Evolutionary conservation across 345 rosid genomes (phyloP).

Genomic region (Theobroma cacao): DNA sequence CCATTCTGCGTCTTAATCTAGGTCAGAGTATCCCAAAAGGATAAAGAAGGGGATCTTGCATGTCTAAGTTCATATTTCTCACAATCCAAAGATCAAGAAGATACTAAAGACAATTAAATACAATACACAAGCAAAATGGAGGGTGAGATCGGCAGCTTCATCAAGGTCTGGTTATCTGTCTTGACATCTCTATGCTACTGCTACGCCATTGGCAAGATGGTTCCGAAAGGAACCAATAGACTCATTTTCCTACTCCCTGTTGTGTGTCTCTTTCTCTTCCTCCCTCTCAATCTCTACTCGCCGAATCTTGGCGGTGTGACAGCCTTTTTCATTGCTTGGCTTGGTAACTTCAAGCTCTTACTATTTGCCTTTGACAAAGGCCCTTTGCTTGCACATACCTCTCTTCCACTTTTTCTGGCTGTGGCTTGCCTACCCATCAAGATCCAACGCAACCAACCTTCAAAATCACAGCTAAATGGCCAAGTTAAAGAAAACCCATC

Average conservation of each 20-base stretch:
- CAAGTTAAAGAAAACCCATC: background rate
- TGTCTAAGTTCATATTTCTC: too few relatives aligned
- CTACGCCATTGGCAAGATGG: constrained; percentile 18
- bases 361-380: constrained; percentile 50
- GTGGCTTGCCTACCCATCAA: constrained; percentile 64
- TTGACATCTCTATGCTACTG: constrained; percentile 31
- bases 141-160: constrained; percentile 32
- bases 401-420: constrained; percentile 42
- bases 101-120: background rate
- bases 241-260: constrained; percentile 34
- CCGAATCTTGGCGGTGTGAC: constrained; percentile 34
- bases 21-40: too few relatives aligned
- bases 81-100: background rate
- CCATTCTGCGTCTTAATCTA: too few relatives aligned
- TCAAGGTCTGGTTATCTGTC: constrained; percentile 34
- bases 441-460: constrained; percentile 25
- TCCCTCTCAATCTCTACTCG: constrained; percentile 37
- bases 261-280: constrained; percentile 30
- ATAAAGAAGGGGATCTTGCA: too few relatives aligned
- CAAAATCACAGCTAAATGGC: constrained; percentile 9
- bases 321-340: constrained; percentile 48
- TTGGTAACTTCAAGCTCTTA: constrained; percentile 57
- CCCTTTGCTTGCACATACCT: constrained; percentile 32
- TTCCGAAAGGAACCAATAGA: constrained; percentile 38
- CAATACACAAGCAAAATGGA: background rate